phyloP scores from a whole-genome alignment of 805 yeast species.

The Saccharomycopsis sp. region DNA sequence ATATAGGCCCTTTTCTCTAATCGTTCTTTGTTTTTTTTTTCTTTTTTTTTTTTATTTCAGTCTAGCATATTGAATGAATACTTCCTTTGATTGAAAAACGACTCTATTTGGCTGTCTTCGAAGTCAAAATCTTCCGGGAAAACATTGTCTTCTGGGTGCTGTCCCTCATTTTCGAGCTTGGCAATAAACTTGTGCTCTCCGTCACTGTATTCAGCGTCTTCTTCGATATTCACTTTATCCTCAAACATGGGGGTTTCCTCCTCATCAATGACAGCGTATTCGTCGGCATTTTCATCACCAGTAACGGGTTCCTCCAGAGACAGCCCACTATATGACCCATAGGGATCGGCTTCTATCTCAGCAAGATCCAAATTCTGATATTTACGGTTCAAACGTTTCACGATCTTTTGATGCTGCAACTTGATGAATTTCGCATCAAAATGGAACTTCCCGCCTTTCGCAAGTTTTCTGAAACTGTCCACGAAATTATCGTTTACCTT shows the following conservation, averaged over 20 bases:
- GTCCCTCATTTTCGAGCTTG: not conserved
- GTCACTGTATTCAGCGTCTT: not conserved
- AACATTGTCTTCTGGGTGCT: not conserved
- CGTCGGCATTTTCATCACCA: not conserved
- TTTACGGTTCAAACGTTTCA: not conserved
- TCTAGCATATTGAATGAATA: slow-evolving; percentile 12
- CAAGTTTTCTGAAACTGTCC: not conserved
- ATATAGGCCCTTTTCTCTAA: too few species aligned
- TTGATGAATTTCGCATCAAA: not conserved
- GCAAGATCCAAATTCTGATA: not conserved
- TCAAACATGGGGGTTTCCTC: too few species aligned
- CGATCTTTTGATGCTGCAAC: not conserved
- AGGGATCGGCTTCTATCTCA: not conserved
- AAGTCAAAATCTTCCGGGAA: not conserved
- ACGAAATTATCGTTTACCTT: not conserved
- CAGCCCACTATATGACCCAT: too few species aligned
- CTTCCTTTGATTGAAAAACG: slow-evolving; percentile 5
- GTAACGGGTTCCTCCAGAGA: too few species aligned
- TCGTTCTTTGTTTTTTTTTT: too few species aligned
- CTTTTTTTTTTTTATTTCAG: too few species aligned
- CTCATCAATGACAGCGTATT: slow-evolving; percentile 1
- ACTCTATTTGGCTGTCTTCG: slow-evolving; percentile 1
- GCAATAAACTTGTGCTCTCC: not conserved
- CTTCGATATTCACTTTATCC: not conserved
- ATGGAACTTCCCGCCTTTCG: not conserved